Conservation (phyloP, 2,329 filamentous ascomycete species). For the Alternaria longipes region DNA sequence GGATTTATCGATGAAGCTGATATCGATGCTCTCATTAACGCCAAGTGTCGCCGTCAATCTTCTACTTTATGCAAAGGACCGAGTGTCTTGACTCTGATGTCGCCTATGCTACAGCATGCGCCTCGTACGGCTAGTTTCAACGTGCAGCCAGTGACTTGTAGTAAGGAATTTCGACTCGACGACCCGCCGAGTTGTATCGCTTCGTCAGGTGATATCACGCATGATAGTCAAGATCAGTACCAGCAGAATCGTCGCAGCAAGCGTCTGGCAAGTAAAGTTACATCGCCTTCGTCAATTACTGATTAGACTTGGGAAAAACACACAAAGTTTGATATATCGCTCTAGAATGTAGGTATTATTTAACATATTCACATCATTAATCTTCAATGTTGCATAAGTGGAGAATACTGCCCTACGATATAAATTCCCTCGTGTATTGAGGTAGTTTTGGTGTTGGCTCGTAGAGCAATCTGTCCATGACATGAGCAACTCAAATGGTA, state of each 20-base stretch:
- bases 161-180: constrained; percentile 21
- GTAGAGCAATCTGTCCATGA: no score
- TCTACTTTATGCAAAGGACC: constrained; percentile 19
- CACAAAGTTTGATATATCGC: no score
- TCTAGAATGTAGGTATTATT: no score
- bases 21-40: constrained; percentile 3
- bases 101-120: not conserved
- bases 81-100: constrained; percentile 7
- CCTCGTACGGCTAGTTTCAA: constrained; percentile 24
- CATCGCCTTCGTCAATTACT: no score
- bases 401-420: no score
- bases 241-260: not conserved
- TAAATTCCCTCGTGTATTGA: no score
- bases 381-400: no score
- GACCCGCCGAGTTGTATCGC: constrained; percentile 25
- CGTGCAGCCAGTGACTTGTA: constrained; percentile 26
- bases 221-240: not conserved
- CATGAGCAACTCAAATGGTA: no score
- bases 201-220: not conserved
- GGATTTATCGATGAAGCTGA: not conserved
- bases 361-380: no score
- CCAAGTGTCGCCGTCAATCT: constrained; percentile 14
- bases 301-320: no score
- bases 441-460: no score
- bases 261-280: not conserved